phyloP scores from a whole-genome alignment of 768 basidiomycete species.

The Pisolithus albus region DNA sequence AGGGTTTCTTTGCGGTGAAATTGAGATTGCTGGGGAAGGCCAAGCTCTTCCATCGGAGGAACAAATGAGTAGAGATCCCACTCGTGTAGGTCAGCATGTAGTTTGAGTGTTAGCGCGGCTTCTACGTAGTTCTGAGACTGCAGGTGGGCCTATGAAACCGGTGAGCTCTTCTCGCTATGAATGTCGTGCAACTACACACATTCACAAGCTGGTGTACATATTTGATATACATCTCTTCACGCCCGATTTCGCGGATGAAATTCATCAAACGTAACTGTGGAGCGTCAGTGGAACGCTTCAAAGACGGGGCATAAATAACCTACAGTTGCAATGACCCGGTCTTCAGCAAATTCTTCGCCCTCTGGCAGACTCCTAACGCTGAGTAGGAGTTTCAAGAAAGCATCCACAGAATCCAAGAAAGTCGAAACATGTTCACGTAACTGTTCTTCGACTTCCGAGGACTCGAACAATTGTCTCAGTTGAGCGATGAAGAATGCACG shows the following conservation, averaged over 20 bases:
- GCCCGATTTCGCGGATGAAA: conserved; percentile 85
- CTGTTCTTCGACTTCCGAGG: conserved; percentile 70
- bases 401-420: conserved; percentile 86
- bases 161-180: conserved; percentile 9
- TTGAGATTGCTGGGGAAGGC: conserved; percentile 85
- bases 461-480: conserved; percentile 83
- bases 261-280: conserved; percentile 80
- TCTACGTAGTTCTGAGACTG: conserved; percentile 89
- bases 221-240: conserved; percentile 93
- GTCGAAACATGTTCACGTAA: conserved; percentile 69
- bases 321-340: conserved; percentile 88
- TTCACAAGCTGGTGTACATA: conserved; percentile 94
- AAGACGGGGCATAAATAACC: conserved; percentile 7
- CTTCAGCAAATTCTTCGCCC: conserved; percentile 90
- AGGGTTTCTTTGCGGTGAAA: conserved; percentile 94
- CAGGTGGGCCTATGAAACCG: conserved; percentile 60
- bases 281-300: conserved; percentile 5
- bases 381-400: conserved; percentile 86
- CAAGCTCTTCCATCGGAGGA: conserved; percentile 83
- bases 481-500: conserved; percentile 91
- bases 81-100: conserved; percentile 89
- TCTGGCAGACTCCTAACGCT: conserved; percentile 86
- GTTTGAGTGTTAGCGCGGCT: conserved; percentile 86
- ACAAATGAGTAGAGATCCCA: conserved; percentile 84
- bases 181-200: conserved; percentile 36